These are phyloP conservation scores for Rhodamnia rubescens DNA, from an alignment of 345 rosid species.

Conservation along the genomic window DNA sequence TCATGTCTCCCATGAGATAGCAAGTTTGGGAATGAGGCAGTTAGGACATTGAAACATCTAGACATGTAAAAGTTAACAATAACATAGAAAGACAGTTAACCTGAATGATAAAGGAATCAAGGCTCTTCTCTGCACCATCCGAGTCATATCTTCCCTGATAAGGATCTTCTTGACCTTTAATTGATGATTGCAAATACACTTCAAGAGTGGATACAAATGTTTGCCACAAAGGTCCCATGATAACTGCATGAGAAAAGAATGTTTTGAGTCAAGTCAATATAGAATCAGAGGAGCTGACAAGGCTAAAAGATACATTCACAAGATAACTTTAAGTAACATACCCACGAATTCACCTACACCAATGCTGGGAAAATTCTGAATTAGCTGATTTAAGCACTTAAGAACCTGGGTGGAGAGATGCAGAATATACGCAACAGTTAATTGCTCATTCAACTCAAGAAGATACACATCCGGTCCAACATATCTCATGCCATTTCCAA, in stretches of 20 bases:
- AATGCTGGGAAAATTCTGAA: constrained; percentile 69
- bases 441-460: not conserved
- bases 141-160: constrained; percentile 84
- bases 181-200: constrained; percentile 61
- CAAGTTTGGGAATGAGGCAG: not conserved
- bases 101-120: constrained; percentile 88
- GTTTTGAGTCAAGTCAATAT: not conserved
- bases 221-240: constrained; percentile 81
- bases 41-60: not conserved
- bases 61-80: not conserved
- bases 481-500: constrained; percentile 3
- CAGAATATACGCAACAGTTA: not conserved
- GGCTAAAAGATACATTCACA: not conserved
- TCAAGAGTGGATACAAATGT: constrained; percentile 71
- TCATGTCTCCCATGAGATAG: not conserved
- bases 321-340: constrained; percentile 15
- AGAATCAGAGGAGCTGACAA: not conserved
- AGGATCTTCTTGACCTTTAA: constrained; percentile 65
- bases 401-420: constrained; percentile 40
- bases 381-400: constrained; percentile 86
- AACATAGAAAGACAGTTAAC: constrained; percentile 11
- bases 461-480: not conserved
- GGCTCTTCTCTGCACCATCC: constrained; percentile 88
- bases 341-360: constrained; percentile 62
- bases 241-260: constrained; percentile 36